These are phyloP conservation scores for Apophysomyces trapeziformis DNA, from an alignment of 371 early-diverging fungal genomes.

Conservation along the genomic window DNA sequence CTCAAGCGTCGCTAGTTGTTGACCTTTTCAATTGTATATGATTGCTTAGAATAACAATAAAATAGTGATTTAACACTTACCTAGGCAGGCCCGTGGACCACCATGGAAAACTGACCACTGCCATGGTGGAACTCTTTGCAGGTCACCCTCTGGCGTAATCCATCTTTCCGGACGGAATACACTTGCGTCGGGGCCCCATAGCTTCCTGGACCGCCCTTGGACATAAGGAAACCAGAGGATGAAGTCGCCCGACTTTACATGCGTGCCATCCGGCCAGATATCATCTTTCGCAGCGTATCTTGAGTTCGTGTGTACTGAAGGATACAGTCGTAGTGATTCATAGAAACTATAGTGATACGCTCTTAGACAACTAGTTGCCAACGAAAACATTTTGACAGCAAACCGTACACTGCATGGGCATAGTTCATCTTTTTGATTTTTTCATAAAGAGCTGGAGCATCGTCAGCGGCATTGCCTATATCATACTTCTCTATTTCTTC, in stretches of 20 bases:
- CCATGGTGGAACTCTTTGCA: conserved; percentile 29
- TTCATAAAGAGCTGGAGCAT: conserved; percentile 43
- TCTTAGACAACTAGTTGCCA: not conserved
- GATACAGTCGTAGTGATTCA: conserved; percentile 63
- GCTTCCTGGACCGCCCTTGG: conserved; percentile 55
- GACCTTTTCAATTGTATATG: conserved; percentile 17
- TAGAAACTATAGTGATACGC: conserved; percentile 35
- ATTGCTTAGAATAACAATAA: not conserved
- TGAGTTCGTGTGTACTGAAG: conserved; percentile 61
- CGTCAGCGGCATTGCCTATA: conserved; percentile 23
- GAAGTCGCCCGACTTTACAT: conserved; percentile 53
- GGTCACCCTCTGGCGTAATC: conserved; percentile 38
- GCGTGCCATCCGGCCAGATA: conserved; percentile 65
- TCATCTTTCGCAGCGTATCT: conserved; percentile 66
- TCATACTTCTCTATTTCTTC: conserved; percentile 58
- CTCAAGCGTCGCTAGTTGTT: conserved; percentile 60
- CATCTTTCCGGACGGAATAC: conserved; percentile 71
- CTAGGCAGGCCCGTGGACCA: conserved; percentile 74
- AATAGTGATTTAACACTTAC: conserved; percentile 6
- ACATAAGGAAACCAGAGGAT: conserved; percentile 55
- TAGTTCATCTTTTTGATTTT: conserved; percentile 56
- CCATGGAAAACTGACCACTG: conserved; percentile 62
- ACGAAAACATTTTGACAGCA: not conserved
- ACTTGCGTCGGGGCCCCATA: conserved; percentile 70
- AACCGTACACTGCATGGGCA: conserved; percentile 58